phyloP scores from a whole-genome alignment of 2,329 filamentous ascomycete genomes.

The Xylaria sp. region DNA sequence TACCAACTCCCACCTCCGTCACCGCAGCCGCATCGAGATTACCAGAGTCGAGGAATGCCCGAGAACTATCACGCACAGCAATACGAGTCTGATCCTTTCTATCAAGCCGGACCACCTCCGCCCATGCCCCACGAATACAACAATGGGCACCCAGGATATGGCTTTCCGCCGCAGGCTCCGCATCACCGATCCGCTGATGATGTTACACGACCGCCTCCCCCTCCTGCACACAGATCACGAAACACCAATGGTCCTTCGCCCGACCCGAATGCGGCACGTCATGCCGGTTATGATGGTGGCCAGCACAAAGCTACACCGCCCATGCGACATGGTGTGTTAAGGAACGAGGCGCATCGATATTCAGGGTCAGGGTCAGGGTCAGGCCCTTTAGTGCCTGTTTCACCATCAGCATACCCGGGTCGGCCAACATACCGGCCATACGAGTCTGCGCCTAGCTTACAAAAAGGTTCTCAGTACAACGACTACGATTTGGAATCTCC shows the following conservation, averaged over 20 bases:
- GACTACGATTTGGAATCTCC: constrained; percentile 35
- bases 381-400: constrained; percentile 30
- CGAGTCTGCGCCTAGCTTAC: constrained; percentile 42
- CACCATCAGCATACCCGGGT: constrained; percentile 45
- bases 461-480: constrained; percentile 30
- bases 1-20: constrained; percentile 34
- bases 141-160: constrained; percentile 21
- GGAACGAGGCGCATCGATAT: constrained; percentile 52
- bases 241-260: constrained; percentile 41
- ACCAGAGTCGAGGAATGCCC: constrained; percentile 23
- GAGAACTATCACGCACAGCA: constrained; percentile 23
- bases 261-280: constrained; percentile 39
- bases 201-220: constrained; percentile 47
- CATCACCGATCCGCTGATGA: constrained; percentile 37
- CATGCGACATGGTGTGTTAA: constrained; percentile 56
- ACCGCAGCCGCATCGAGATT: constrained; percentile 37
- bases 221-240: constrained; percentile 49
- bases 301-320: constrained; percentile 40
- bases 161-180: constrained; percentile 21
- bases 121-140: constrained; percentile 30
- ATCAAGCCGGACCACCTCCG: constrained; percentile 32
- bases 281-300: constrained; percentile 39
- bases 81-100: constrained; percentile 30
- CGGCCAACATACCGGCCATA: constrained; percentile 49
- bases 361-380: constrained; percentile 27